Evolutionary conservation across 352 stramenopile species (phyloP).

Genomic region (Thalassiosira ordinaria): DNA sequence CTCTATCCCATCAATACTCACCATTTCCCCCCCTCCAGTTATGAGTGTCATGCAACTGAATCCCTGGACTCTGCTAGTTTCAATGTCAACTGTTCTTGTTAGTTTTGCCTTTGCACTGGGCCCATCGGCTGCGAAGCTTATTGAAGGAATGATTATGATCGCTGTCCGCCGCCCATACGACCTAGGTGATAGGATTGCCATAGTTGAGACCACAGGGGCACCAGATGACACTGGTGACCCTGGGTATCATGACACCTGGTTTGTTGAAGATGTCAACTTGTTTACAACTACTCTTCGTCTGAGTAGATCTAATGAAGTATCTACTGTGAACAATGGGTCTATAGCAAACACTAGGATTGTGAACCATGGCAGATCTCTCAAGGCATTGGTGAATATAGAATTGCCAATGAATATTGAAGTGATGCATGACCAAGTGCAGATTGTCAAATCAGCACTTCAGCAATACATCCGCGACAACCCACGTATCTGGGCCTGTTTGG

Average conservation of each 20-base stretch:
- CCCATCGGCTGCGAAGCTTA: conserved; percentile 64
- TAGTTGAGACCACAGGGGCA: conserved; percentile 31
- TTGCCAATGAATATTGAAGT: conserved; percentile 58
- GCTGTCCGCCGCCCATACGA: conserved; percentile 64
- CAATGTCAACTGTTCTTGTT: conserved; percentile 75
- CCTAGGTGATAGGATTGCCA: conserved; percentile 58
- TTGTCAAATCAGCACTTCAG: conserved; percentile 61
- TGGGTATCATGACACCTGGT: conserved; percentile 41
- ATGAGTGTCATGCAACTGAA: conserved; percentile 73
- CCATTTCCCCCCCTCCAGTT: conserved; percentile 2
- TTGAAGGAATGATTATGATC: conserved; percentile 82
- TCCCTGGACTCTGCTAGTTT: conserved; percentile 76
- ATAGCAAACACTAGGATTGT: conserved; percentile 69
- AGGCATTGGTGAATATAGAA: conserved; percentile 62
- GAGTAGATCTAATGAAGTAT: conserved; percentile 75
- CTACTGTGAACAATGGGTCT: conserved; percentile 71
- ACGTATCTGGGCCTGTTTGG: conserved; percentile 62
- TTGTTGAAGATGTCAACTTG: conserved; percentile 75
- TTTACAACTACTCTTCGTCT: conserved; percentile 74
- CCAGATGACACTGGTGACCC: conserved; percentile 40
- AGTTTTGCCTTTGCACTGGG: conserved; percentile 80
- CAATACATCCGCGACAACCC: conserved; percentile 70
- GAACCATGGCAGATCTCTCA: conserved; percentile 70
- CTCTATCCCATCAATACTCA: neutral
- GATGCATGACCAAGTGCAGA: conserved; percentile 57